Base-by-base conservation (phyloP, 78 protist species). In the Parvularia atlantis region DNA sequence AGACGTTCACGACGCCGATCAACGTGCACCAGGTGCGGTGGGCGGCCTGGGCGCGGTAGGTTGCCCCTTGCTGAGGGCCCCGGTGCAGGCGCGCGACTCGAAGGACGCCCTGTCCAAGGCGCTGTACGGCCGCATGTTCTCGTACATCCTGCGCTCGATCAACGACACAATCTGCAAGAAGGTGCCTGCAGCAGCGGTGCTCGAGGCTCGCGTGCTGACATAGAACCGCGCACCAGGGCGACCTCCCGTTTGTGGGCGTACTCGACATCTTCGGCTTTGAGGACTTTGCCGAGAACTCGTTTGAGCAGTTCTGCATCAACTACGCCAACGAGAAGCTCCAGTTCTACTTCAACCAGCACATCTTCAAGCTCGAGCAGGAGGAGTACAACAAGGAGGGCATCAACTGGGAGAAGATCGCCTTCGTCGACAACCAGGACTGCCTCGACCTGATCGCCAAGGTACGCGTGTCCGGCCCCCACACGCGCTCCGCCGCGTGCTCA, bases 221-320 rank as follows among this genome's bases (percentile, higher is more conserved):
- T n/a, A n/a, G n/a, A n/a, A n/a, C n/a, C n/a, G n/a, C n/a, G n/a
- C n/a, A n/a, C n/a, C n/a, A n/a, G n/a, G n/a, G n/a, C n/a, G n/a
- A n/a, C n/a, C n/a, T 70, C 40, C 19, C 50, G 30, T 81, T 50
- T 61, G 81, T 92, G 53, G 96, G 97, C 39, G 57, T 93, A 16
- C 81, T 96, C 41, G 99, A 96, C 65, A 96, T 96, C 54, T 96
- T 90, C 63, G 99, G 99, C 30, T 96, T 96, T 44, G 99, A 96
- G 84, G 63, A 78, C 35, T 88, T 88, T 69, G 40, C 67, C 30
- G 24, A 5, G 19, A 75, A 82, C 57, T 80, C 87, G 22, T 91
- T 91, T 52, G 92, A 91, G 66, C 95, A 91, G 62, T 80, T 91
- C 33, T 88, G 92, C 60, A 91, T 90, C 85, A 87, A 90, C 73